Evolutionary conservation across 805 yeast genomes (phyloP).

Genomic region (Candida mattraensis): DNA sequence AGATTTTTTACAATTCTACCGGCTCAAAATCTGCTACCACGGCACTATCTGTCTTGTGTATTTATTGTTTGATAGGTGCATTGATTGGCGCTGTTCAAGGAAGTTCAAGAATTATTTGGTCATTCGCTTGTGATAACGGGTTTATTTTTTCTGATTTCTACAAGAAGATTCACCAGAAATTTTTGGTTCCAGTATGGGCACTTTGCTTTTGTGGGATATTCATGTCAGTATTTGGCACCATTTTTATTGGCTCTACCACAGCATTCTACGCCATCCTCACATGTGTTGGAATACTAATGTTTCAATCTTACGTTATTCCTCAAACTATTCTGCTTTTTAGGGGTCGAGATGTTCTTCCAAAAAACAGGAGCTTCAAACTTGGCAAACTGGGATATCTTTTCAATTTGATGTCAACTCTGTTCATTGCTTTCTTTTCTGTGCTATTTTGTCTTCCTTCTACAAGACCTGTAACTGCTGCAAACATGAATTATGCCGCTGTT

Average conservation of each 20-base stretch:
- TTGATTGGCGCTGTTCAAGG: slow-evolving; percentile 18
- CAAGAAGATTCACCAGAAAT: slow-evolving; percentile 18
- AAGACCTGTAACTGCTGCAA: slow-evolving; percentile 41
- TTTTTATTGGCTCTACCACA: slow-evolving; percentile 50
- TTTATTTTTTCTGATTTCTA: slow-evolving; percentile 26
- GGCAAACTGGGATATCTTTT: slow-evolving; percentile 36
- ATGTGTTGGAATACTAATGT: slow-evolving; percentile 37
- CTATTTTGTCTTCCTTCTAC: slow-evolving; percentile 40
- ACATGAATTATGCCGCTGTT: slow-evolving; percentile 43
- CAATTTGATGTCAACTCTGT: slow-evolving; percentile 29
- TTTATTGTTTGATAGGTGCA: slow-evolving; percentile 15
- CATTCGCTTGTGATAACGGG: slow-evolving; percentile 29
- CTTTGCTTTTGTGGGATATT: slow-evolving; percentile 45
- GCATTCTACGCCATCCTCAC: slow-evolving; percentile 35
- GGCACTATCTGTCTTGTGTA: slow-evolving; percentile 12
- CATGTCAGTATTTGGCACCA: slow-evolving; percentile 57
- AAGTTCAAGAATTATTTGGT: slow-evolving; percentile 19
- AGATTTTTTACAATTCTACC: slow-evolving; percentile 18
- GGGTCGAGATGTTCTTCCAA: slow-evolving; percentile 31
- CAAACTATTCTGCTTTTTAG: slow-evolving; percentile 43
- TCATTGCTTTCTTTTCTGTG: slow-evolving; percentile 32
- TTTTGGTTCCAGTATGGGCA: slow-evolving; percentile 23
- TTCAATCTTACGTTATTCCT: slow-evolving; percentile 45
- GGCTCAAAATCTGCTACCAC: slow-evolving; percentile 16
- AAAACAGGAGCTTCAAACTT: slow-evolving; percentile 35